Evolutionary conservation across 177 flowering plant species (phyloP).

Genomic region (Vitis hybrid): DNA sequence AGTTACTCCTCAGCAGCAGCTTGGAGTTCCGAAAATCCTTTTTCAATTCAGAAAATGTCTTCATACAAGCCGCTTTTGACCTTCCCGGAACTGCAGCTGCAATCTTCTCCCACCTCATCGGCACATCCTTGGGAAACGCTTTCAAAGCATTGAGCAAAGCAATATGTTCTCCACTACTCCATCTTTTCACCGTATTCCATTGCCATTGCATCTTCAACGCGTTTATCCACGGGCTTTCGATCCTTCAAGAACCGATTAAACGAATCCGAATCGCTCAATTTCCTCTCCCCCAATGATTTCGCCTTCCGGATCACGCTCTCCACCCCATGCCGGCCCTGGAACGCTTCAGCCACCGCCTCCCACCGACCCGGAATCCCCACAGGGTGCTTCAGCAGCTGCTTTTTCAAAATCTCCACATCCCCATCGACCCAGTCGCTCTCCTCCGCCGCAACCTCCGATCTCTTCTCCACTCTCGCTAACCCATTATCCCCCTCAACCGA

Average conservation of each 20-base stretch:
- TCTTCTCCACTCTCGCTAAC: conserved; percentile 1
- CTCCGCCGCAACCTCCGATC: conserved; percentile 27
- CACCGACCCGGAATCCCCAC: conserved; percentile 84
- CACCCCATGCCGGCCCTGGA: conserved; percentile 59
- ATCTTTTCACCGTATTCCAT: conserved; percentile 26
- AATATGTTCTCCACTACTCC: conserved; percentile 82
- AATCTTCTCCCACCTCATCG: conserved; percentile 98
- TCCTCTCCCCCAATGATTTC: conserved; percentile 68
- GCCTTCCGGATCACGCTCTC: conserved; percentile 79
- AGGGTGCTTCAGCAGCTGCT: conserved; percentile 75
- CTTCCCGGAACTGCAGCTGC: conserved; percentile 87
- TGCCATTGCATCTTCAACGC: conserved; percentile 29
- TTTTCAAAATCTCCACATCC: conserved; percentile 80
- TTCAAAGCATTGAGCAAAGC: conserved; percentile 92
- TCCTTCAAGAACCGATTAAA: conserved; percentile 78
- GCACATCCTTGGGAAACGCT: conserved; percentile 77
- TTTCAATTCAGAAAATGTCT: conserved; percentile 74
- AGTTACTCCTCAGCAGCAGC: conserved; percentile 18
- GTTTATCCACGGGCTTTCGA: conserved; percentile 61
- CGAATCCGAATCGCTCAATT: conserved; percentile 47
- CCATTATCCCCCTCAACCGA: too few species aligned
- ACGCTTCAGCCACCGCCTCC: conserved; percentile 79
- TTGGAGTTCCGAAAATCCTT: conserved; percentile 80
- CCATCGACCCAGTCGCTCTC: conserved; percentile 81
- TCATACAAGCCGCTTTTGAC: conserved; percentile 80